Evolutionary conservation across 768 basidiomycete species (phyloP).

Genomic region (Candolleomyces efflorescens): DNA sequence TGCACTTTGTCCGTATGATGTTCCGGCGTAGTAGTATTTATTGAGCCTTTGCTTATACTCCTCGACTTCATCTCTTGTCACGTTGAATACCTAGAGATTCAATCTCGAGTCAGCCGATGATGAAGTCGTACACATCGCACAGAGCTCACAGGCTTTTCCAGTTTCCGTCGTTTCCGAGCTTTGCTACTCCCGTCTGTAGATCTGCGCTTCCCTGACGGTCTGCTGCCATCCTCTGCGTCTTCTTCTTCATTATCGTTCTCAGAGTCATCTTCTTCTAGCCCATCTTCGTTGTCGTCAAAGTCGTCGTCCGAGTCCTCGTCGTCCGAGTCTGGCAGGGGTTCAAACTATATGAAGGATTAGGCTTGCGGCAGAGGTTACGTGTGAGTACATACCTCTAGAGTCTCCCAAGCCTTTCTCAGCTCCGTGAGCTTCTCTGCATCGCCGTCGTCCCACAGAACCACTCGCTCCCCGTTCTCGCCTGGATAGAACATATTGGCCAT

Average conservation of each 20-base stretch:
- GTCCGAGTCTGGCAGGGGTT: conserved; percentile 72
- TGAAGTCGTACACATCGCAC: not conserved
- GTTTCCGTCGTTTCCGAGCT: conserved; percentile 55
- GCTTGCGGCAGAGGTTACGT: not conserved
- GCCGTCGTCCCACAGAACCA: conserved; percentile 94
- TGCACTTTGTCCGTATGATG: conserved; percentile 86
- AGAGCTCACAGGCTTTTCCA: conserved; percentile 40
- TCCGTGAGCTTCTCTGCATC: conserved; percentile 64
- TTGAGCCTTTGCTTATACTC: conserved; percentile 61
- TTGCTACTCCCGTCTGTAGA: conserved; percentile 34
- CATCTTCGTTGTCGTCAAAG: conserved; percentile 41
- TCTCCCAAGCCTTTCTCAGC: conserved; percentile 81
- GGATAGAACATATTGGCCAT: conserved; percentile 79
- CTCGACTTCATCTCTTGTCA: conserved; percentile 69
- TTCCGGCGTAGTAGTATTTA: conserved; percentile 82
- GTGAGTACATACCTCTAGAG: conserved; percentile 56
- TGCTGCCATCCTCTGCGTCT: conserved; percentile 26
- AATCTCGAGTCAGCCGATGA: too few relatives aligned
- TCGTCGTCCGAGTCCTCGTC: conserved; percentile 53
- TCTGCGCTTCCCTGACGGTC: conserved; percentile 46
- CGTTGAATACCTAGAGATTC: conserved; percentile 46
- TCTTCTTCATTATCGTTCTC: conserved; percentile 39
- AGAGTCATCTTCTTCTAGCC: conserved; percentile 44
- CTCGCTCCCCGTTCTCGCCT: conserved; percentile 61
- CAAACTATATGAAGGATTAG: conserved; percentile 46